Evolutionary conservation across 441 rosid genomes (phyloP), one percentile per base, ranked within the genome.

Genomic region (Erodium chrysanthum): DNA sequence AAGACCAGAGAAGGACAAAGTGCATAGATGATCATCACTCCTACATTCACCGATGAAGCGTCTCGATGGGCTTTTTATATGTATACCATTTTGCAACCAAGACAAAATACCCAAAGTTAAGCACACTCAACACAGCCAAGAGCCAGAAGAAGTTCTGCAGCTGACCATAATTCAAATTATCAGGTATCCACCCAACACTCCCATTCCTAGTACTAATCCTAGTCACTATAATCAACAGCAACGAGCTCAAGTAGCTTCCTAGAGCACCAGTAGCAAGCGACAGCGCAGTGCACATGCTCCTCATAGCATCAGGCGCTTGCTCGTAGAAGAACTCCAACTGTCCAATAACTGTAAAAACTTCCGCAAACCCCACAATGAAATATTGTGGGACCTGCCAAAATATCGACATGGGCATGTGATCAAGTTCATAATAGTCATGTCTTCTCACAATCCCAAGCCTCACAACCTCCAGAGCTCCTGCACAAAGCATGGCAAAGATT

Each of bases 261-360:
- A 86, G 70, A 1, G 98, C 89, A 11, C 79, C 84, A 0, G 92
- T 93, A 0, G 98, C 86, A 1, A 93, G 84, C 0, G 92, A 78
- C 33, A 93, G 81, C 15, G 98, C 98, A 0, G 95, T 83, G 83
- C 97, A 87, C 70, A 93, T 71, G 70, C 97, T 93, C 68, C 97
- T 80, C 96, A 90, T 87, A 0, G 97, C 98, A 73, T 92, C 97
- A 1, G 98, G 98, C 14, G 97, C 97, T 64, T 93, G 95, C 65
- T 87, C 95, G 9, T 93, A 93, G 84, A 90, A 90, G 44, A 93
- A 93, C 86, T 93, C 98, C 58, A 90, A 54, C 74, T 93, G 91
- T 0, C 98, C 97, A 0, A 93, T 85, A 77, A 86, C 79, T 3
- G 91, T 86, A 69, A 93, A 93, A 22, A 93, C 97, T 78, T 93